These are phyloP conservation scores for Trichomonascaceae sp. DNA, from an alignment of 1,139 yeast species.

Conservation along the genomic window DNA sequence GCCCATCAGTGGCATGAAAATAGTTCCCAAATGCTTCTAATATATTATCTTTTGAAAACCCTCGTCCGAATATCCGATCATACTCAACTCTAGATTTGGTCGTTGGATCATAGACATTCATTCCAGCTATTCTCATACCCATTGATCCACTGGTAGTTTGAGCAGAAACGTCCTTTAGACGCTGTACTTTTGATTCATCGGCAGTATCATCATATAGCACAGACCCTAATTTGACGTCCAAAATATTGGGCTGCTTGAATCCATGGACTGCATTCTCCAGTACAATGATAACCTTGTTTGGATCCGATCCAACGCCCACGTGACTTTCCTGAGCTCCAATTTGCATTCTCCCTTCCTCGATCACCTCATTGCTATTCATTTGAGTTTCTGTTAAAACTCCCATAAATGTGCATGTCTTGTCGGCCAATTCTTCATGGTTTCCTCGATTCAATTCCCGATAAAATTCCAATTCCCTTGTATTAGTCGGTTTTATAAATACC, in stretches of 20 bases:
- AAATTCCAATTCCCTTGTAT: slow-evolving; percentile 62
- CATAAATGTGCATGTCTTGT: slow-evolving; percentile 35
- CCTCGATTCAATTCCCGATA: slow-evolving; percentile 37
- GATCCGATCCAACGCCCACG: neutral
- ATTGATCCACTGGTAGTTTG: slow-evolving; percentile 76
- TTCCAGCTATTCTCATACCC: slow-evolving; percentile 78
- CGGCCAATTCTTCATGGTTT: slow-evolving; percentile 18
- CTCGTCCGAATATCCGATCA: slow-evolving; percentile 68
- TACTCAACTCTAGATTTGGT: slow-evolving; percentile 37
- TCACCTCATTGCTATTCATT: slow-evolving; percentile 1
- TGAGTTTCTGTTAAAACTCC: slow-evolving; percentile 34
- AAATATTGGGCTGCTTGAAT: slow-evolving; percentile 57
- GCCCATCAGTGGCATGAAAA: slow-evolving; percentile 34
- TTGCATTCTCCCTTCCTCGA: slow-evolving; percentile 1
- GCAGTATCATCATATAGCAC: slow-evolving; percentile 55
- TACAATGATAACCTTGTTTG: slow-evolving; percentile 42
- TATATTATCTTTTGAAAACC: slow-evolving; percentile 42
- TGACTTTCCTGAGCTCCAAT: slow-evolving; percentile 1
- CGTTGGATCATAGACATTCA: slow-evolving; percentile 49
- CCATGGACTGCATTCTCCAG: slow-evolving; percentile 64
- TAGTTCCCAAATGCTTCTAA: slow-evolving; percentile 46
- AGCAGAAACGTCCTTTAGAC: slow-evolving; percentile 59
- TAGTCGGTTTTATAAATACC: slow-evolving; percentile 65
- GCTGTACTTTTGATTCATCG: slow-evolving; percentile 48
- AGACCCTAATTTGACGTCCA: slow-evolving; percentile 81